Base-by-base conservation (phyloP, 768 basidiomycete species). In the Mycena pura region DNA sequence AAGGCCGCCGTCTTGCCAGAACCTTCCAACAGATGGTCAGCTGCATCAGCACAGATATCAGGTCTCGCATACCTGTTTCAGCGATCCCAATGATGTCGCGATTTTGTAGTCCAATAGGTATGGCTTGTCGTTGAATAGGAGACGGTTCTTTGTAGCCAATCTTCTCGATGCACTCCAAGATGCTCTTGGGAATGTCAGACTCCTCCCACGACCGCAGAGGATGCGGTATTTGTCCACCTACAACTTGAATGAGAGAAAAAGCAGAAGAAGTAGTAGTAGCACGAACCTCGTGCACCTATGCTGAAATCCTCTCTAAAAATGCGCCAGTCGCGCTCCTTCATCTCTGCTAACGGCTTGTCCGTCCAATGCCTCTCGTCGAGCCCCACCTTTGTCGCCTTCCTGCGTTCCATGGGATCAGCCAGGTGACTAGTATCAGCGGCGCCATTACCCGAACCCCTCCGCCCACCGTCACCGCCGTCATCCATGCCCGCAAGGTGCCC, bases 1-100 rank as follows among this genome's bases (percentile, higher is more conserved):
- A 99, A 99, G 3, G 96, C 94, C 32, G 96, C 96, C 24, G 96
- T 99, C 82, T 99, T 99, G 73, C 96, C 96, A 70, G 96, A 98
- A 82, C 96, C 95, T 96, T 10, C 62, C 14, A 39, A 41, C 55
- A 25, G 36, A 31, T 32, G 43, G 50, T 62, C n/a, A 32, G 19
- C 14, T 36, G 61, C 46, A 31, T 62, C 40, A 47, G 49, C 45
- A 54, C 8, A 41, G 46, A 49, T 48, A 50, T 24, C 50, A 45
- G 44, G 21, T 36, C 6, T 36, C 8, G 75, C 84, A 51, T 58
- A 93, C 95, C 96, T 43, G 97, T 99, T 77, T 99, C 96, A 58
- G 97, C 97, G 61, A 99, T 96, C 67, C 97, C 97, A 71, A 99
- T 98, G 65, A 99, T 88, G 74, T 99, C 97, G 49, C 97, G 86